A percentile compares a stretch with the other conserved stretches of the same genome.
Conservation (phyloP, 768 basidiomycete genomes). For the Rhizopogon roseolus region DNA sequence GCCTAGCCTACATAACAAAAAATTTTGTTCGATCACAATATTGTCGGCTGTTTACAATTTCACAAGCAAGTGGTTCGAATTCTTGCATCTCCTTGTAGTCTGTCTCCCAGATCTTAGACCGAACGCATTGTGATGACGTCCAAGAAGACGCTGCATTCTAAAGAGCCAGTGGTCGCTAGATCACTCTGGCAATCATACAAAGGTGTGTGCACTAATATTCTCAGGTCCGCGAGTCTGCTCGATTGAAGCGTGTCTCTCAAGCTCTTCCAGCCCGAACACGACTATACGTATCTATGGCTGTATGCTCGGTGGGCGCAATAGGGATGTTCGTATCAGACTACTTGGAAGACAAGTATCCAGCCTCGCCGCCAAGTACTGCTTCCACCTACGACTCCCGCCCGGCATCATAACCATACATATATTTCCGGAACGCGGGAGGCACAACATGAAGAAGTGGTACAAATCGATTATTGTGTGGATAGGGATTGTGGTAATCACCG, state of each 20-base stretch:
- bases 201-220: constrained; percentile 21
- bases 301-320: constrained; percentile 40
- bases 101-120: not conserved
- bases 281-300: constrained; percentile 42
- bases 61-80: not conserved
- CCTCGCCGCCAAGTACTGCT: not conserved
- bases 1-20: too few species aligned
- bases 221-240: constrained; percentile 6
- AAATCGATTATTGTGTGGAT: not conserved
- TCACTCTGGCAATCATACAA: constrained; percentile 42
- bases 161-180: constrained; percentile 9
- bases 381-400: not conserved
- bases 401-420: too few species aligned
- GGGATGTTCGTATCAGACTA: constrained; percentile 49
- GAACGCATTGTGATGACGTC: not conserved
- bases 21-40: too few species aligned
- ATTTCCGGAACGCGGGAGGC: not conserved
- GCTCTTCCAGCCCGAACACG: constrained; percentile 53
- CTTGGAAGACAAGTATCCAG: constrained; percentile 40
- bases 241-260: constrained; percentile 16
- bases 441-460: not conserved
- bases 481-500: not conserved
- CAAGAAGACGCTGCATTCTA: constrained; percentile 6
- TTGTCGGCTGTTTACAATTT: not conserved
- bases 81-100: not conserved